Percentiles rank a stretch among this genome's conserved stretches.
phyloP scores from a whole-genome alignment of 2,329 filamentous ascomycete genomes.

The Curvularia sp. region DNA sequence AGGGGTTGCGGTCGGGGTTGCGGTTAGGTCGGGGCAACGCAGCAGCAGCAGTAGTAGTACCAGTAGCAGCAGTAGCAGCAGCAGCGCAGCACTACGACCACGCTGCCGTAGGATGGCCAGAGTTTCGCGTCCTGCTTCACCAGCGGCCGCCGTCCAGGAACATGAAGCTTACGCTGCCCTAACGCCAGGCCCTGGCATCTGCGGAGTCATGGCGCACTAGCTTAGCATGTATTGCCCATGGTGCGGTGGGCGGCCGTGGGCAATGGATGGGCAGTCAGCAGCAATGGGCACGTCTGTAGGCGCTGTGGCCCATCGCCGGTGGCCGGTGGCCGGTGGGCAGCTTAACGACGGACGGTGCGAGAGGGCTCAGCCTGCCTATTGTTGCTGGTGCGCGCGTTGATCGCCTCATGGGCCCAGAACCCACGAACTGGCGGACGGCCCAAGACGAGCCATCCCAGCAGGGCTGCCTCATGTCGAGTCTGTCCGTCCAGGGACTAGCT shows the following conservation, averaged over 20 bases:
- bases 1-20: background rate
- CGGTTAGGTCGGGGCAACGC: background rate
- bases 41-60: background rate
- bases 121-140: constrained; percentile 31
- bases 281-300: background rate
- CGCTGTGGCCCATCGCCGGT: background rate
- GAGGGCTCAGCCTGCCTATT: background rate
- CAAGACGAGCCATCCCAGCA: constrained; percentile 40
- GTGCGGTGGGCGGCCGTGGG: constrained; percentile 35
- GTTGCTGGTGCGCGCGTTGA: constrained; percentile 33
- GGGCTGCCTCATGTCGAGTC: constrained; percentile 35
- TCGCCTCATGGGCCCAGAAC: constrained; percentile 49
- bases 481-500: constrained; percentile 31
- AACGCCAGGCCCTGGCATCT: constrained; percentile 27
- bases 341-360: too few relatives aligned
- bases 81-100: constrained; percentile 7
- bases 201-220: constrained; percentile 32
- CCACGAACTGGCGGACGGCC: constrained; percentile 36
- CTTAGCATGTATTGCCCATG: constrained; percentile 26
- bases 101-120: constrained; percentile 19
- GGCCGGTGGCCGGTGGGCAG: background rate
- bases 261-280: background rate
- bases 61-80: background rate
- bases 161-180: constrained; percentile 35
- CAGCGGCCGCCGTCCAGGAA: constrained; percentile 42